Base-by-base conservation (phyloP, 805 yeast genomes). In the Sungouiozyma intestinalis region DNA sequence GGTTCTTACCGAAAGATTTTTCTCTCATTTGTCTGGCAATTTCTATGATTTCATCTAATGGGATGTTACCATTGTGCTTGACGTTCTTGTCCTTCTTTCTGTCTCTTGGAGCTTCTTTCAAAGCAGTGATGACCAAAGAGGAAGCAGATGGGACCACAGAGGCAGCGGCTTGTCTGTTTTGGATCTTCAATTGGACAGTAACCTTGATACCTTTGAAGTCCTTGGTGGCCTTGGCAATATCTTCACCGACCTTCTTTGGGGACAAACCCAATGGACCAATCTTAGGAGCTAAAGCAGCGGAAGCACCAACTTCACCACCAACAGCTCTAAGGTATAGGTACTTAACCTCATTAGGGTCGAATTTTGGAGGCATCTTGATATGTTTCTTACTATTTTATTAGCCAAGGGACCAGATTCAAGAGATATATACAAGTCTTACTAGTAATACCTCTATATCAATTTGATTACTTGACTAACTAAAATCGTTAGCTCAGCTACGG, bases 241-340 rank as follows among this genome's bases (percentile, higher is more conserved):
- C 98, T 76, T 92, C 98, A 88, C 98, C 98, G 68, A 92, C 96
- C 83, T 92, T 90, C 94, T 90, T 92, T 78, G 98, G 97, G 53
- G 97, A 87, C 64, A 92, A 79, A 87, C 98, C 98, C 70, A 92
- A 85, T 63, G 98, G 98, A 85, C 98, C 98, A 69, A 92, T 92
- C 90, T 92, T 92, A 71, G 98, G 98, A 63, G 98, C 98, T 67
- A 92, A 84, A 59, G 98, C 96, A 58, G 98, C 85, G 53, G 97
- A 87, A 66, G 97, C 95, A 78, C 97, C 98, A 66, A 92, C 94
- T 80, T 92, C 98, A 81, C 98, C 98, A 85, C 98, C 98, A 63
- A 87, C 94, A 74, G 98, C 97, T 84, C 98, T 86, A 74, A 92
- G 77, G 85, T 90, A 90, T 76, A 92, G 77, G 85, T 76, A 85